These are phyloP conservation scores for Entomortierella chlamydospora DNA, from an alignment of 192 early-diverging fungal species.

Conservation along the genomic window DNA sequence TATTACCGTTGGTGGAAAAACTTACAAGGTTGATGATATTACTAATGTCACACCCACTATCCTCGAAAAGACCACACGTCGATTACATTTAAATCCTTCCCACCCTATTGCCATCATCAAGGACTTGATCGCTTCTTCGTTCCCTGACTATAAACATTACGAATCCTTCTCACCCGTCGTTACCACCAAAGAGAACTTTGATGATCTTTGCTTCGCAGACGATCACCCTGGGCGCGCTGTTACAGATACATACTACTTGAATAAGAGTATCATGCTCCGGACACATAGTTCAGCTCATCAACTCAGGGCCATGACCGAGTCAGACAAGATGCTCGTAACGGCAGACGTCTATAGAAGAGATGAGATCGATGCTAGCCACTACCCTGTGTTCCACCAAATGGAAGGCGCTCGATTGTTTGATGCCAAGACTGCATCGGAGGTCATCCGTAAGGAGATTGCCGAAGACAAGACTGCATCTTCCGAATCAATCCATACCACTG, in stretches of 20 bases:
- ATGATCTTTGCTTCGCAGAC: conserved; percentile 82
- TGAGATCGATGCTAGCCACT: conserved; percentile 95
- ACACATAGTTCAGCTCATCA: conserved; percentile 98
- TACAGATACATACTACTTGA: conserved; percentile 96
- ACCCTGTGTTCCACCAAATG: conserved; percentile 99
- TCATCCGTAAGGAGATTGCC: conserved; percentile 49
- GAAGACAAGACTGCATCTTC: conserved; percentile 15
- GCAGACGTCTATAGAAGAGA: conserved; percentile 97
- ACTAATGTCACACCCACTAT: conserved; percentile 87
- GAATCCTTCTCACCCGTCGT: conserved; percentile 86
- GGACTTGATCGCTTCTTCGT: conserved; percentile 79
- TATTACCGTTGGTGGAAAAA: conserved; percentile 55
- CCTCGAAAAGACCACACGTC: conserved; percentile 76
- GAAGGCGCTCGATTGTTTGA: conserved; percentile 88
- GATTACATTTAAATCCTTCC: conserved; percentile 79
- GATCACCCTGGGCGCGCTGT: conserved; percentile 86
- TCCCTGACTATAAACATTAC: conserved; percentile 71
- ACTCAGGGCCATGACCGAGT: conserved; percentile 76
- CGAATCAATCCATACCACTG: conserved; percentile 50
- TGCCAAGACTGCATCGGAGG: conserved; percentile 46
- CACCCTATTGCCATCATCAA: conserved; percentile 94
- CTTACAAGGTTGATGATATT: conserved; percentile 66
- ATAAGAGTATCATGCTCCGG: conserved; percentile 80
- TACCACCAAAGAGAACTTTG: conserved; percentile 89
- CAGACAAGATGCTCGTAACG: conserved; percentile 85